Percentiles rank a stretch among this genome's conserved stretches.
phyloP scores from a whole-genome alignment of 768 basidiomycete species.

The Termitomyces sp. region DNA sequence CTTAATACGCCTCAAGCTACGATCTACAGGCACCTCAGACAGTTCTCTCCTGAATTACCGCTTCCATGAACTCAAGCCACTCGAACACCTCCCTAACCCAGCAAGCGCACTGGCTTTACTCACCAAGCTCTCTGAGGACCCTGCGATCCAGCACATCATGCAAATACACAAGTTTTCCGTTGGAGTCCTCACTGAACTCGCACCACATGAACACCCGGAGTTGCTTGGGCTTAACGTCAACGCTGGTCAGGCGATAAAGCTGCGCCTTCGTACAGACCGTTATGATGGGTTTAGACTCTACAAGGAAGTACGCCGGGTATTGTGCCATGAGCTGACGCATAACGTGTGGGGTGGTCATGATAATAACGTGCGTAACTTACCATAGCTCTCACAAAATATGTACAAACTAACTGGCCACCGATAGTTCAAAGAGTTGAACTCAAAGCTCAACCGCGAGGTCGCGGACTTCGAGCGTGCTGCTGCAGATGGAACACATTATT shows the following conservation, averaged over 20 bases:
- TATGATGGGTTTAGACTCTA: slow-evolving; percentile 75
- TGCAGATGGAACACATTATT: slow-evolving; percentile 50
- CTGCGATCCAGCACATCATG: slow-evolving; percentile 71
- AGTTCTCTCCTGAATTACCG: slow-evolving; percentile 42
- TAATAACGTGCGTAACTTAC: slow-evolving; percentile 51
- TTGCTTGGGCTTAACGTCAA: slow-evolving; percentile 69
- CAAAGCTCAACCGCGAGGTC: slow-evolving; percentile 70
- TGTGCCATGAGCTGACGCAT: slow-evolving; percentile 78
- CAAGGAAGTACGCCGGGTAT: slow-evolving; percentile 57
- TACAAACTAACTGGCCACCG: not conserved
- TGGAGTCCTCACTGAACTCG: slow-evolving; percentile 70
- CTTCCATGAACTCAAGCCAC: slow-evolving; percentile 63
- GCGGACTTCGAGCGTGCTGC: slow-evolving; percentile 58
- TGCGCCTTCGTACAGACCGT: slow-evolving; percentile 64
- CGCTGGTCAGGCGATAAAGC: slow-evolving; percentile 58
- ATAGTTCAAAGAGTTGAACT: slow-evolving; percentile 77
- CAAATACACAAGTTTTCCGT: slow-evolving; percentile 65
- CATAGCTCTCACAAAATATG: not conserved
- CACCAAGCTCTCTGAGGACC: slow-evolving; percentile 60
- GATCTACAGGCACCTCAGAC: slow-evolving; percentile 47
- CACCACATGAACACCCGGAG: slow-evolving; percentile 71
- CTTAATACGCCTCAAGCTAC: slow-evolving; percentile 36
- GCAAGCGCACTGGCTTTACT: slow-evolving; percentile 51
- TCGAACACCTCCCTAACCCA: slow-evolving; percentile 64
- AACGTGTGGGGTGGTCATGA: slow-evolving; percentile 74